Evolutionary conservation across 345 rosid genomes (phyloP), one percentile per base, ranked within the genome.

Genomic region (Isatis tinctoria): DNA sequence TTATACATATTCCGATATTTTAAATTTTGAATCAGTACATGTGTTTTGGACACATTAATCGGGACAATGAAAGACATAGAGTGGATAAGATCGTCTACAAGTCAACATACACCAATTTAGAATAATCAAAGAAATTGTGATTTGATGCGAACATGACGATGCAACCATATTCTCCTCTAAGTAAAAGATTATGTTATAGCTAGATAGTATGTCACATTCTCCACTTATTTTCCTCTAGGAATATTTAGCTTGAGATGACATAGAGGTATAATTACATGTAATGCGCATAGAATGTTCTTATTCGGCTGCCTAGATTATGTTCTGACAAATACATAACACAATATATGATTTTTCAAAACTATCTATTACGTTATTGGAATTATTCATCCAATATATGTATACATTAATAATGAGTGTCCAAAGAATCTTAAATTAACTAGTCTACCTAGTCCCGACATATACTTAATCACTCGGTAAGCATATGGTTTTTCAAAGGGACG

Each of bases 61-160:
- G 2, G 27, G 14, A 18, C 8, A 60, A 11, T 10, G 41, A 60
- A 60, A 28, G 4, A 39, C 49, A 35, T 3, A 60, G 2, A 39
- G 62, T 60, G 79, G 79, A 75, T 41, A 69, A 68, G 64, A 33
- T 60, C 68, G 74, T 32, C 20, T 75, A 75, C 58, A 68, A 68
- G 74, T 75, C 79, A 75, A 69, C 65, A 68, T 2, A 68, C 79
- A 75, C 41, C 69, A 69, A 30, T 4, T 51, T 20, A 26, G 8
- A 59, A 20, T 39, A 59, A 45, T 28, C 17, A 59, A 67, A 39
- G 27, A 67, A 59, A 40, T 59, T 2, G 27, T 11, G 69, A 68
- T 52, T 49, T 52, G 32, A 68, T 61, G 74, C 74, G 58, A 75
- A 22, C 22, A 60, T 75, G 79, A 75, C 79, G 58, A 68, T 24